Evolutionary conservation across 2,329 filamentous ascomycete species (phyloP), one percentile per base, ranked within the genome.

Genomic region (Claviceps lovelessii): DNA sequence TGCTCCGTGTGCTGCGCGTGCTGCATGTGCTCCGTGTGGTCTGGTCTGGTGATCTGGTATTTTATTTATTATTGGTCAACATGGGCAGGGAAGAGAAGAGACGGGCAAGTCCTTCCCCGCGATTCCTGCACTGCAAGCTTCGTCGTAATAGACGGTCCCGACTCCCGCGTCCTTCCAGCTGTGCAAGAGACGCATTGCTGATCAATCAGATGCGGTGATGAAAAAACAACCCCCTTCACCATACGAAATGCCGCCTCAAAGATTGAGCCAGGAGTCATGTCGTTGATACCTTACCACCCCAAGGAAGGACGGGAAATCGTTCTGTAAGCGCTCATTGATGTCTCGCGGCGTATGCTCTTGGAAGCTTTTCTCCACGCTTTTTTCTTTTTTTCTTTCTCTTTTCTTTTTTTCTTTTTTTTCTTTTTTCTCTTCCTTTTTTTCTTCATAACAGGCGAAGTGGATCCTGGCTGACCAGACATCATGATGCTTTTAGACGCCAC

Each of bases 241-340:
- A 45, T 39, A 13, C 31, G 19, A 51, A 49, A 54, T 54, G 47
- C 29, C 47, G 15, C 37, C 52, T 45, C 52, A 23, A n/a, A 28
- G 39, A 15, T 35, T 13, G 31, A 50, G 39, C 33, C 51, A 39
- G 48, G n/a, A 50, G 56, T 15, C 23, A 73, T 82, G 78, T 90
- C 86, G 61, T 74, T 93, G 63, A 84, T 93, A 59, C 87, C 87
- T 4, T 91, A 90, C 65, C 78, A 80, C 54, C 79, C 83, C 51
- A 79, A 78, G 58, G 86, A 89, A 63, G 85, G 84, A 61, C 81
- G 85, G 61, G 85, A 90, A 66, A 82, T 93, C 61, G 87, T 91
- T 44, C 75, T 93, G 86, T 90, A 78, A 64, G 86, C 78, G 62
- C 62, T 23, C 31, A 31, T n/a, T 60, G 44, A 35, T 46, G 41